These are phyloP conservation scores for Saccharum officinarum DNA, from an alignment of 176 grass and related monocot genomes.

Conservation along the genomic window DNA sequence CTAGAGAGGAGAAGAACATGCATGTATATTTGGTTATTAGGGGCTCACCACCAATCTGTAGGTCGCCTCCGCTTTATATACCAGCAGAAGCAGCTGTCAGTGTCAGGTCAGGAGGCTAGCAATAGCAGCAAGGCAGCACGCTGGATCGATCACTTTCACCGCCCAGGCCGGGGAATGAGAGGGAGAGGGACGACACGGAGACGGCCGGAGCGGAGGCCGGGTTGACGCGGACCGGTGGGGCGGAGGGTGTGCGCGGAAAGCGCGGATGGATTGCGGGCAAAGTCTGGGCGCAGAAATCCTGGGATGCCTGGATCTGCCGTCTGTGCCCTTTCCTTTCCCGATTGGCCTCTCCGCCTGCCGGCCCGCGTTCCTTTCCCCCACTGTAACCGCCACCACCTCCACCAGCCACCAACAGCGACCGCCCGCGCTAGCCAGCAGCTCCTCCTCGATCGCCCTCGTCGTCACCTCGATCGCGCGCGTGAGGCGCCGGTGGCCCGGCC, in stretches of 20 bases:
- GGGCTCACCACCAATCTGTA: conserved; percentile 9
- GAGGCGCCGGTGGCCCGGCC: not conserved
- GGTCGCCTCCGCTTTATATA: conserved; percentile 4
- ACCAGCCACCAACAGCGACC: conserved; percentile 94
- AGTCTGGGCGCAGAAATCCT: conserved; percentile 74
- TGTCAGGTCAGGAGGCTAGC: not conserved
- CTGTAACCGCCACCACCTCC: conserved; percentile 90
- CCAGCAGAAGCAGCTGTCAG: not conserved
- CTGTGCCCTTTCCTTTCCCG: conserved; percentile 36
- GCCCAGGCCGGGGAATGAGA: not conserved
- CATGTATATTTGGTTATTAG: not conserved
- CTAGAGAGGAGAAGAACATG: not conserved
- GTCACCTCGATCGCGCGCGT: not conserved
- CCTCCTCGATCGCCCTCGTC: not conserved
- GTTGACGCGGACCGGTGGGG: conserved; percentile 32
- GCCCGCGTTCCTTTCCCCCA: conserved; percentile 54
- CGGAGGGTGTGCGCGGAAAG: conserved; percentile 36
- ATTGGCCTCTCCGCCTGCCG: conserved; percentile 49
- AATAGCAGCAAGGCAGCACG: not conserved
- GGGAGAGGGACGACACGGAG: conserved; percentile 28
- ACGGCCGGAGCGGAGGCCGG: not conserved
- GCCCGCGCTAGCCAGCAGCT: not conserved
- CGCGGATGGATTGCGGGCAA: conserved; percentile 87
- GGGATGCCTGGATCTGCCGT: conserved; percentile 49
- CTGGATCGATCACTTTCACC: conserved; percentile 41